Evolutionary conservation across 768 basidiomycete genomes (phyloP), one percentile per base, ranked within the genome.

Genomic region (Serpula lacrymans): DNA sequence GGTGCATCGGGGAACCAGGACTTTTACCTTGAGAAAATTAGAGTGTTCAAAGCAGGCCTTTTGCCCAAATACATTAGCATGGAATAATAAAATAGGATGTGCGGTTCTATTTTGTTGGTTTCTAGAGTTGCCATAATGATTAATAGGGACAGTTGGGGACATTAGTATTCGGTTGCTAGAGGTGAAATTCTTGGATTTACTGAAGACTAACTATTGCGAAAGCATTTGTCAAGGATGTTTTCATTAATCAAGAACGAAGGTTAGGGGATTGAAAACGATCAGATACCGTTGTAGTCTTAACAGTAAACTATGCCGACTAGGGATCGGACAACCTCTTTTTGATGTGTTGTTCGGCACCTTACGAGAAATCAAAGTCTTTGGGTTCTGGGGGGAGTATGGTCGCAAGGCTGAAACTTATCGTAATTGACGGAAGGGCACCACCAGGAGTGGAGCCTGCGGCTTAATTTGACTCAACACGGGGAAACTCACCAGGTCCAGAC

Each of bases 351-450:
- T 81, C 74, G 71, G 82, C 79, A 82, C 80, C 81, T 82, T 82
- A 78, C 75, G 74, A 81, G 82, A 84, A 84, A 84, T 82, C 80
- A 83, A 82, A 84, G 83, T 83, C 78, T 84, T 84, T 83, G 82
- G 83, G 82, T 83, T 86, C 78, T 72, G 78, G 79, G 30, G 40
- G 40, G 30, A 41, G 40, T 41, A 41, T 41, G 40, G 38, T 33
- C 21, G 40, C 41, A 74, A 74, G 71, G 69, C 72, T 80, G 80
- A 82, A 82, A 82, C 79, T 82, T 81, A 80, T 80, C 81, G 79
- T 78, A 83, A 82, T 82, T n/a, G n/a, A n/a, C n/a, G n/a, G n/a
- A n/a, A n/a, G n/a, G n/a, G n/a, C 68, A 71, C 69, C 68, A 71
- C 69, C 65, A 72, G 70, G 71, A 62, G 70, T 73, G 75, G 80